These are phyloP conservation scores for Cyberlindnera veronae DNA, from an alignment of 805 yeast species.

Conservation along the genomic window DNA sequence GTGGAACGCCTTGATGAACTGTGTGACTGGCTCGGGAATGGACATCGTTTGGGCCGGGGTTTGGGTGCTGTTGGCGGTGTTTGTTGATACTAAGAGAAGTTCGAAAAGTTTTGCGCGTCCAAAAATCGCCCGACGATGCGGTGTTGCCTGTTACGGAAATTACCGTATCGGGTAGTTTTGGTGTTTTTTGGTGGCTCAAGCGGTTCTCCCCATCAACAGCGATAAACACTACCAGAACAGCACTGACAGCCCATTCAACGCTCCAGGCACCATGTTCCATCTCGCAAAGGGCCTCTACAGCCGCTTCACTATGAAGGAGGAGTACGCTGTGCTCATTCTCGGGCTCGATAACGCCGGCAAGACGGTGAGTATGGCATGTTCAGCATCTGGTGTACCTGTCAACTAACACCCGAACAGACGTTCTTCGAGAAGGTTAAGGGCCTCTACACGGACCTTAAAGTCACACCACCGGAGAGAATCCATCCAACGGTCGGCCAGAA, in stretches of 20 bases:
- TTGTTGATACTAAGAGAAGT: no score
- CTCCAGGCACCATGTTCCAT: no score
- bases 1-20: slow-evolving; percentile 41
- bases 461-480: slow-evolving; percentile 55
- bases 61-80: background rate
- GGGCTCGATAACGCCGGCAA: slow-evolving; percentile 97
- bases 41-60: slow-evolving; percentile 8
- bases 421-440: slow-evolving; percentile 64
- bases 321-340: slow-evolving; percentile 72
- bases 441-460: slow-evolving; percentile 45
- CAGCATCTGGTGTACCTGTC: background rate
- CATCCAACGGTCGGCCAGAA: slow-evolving; percentile 96
- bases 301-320: slow-evolving; percentile 56
- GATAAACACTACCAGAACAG: no score
- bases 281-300: slow-evolving; percentile 58
- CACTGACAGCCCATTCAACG: no score
- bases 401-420: slow-evolving; percentile 34
- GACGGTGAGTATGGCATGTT: slow-evolving; percentile 38
- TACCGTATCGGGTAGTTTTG: no score
- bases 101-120: background rate
- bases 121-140: no score
- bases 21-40: slow-evolving; percentile 42
- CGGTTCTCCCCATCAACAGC: no score
- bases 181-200: no score
- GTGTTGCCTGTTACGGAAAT: no score